These are phyloP conservation scores for Citrus glauca DNA, from an alignment of 345 rosid species.

Conservation along the genomic window DNA sequence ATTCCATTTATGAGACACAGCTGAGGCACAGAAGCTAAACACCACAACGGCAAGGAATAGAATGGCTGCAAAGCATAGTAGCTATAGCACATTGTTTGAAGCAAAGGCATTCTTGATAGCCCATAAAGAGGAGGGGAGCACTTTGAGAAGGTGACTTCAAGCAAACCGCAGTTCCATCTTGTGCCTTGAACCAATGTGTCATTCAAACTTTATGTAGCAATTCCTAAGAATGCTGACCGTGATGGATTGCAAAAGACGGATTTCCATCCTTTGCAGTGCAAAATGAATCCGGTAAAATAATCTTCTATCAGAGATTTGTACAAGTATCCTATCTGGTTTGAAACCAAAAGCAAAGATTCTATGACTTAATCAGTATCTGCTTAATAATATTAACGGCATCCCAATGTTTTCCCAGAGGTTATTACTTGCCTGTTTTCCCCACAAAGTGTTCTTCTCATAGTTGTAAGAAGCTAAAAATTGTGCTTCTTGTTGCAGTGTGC, in stretches of 20 bases:
- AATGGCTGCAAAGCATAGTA: constrained; percentile 15
- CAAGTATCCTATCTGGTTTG: constrained; percentile 25
- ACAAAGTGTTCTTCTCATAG: constrained; percentile 11
- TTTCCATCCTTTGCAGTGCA: constrained; percentile 29
- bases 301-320: constrained; percentile 27
- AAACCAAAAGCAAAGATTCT: not conserved
- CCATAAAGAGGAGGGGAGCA: constrained; percentile 27
- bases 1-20: constrained; percentile 25
- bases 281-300: constrained; percentile 22
- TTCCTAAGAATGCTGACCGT: constrained; percentile 25
- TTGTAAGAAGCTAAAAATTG: constrained; percentile 1
- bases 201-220: constrained; percentile 19
- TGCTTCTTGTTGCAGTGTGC: constrained; percentile 5
- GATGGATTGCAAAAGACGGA: constrained; percentile 23
- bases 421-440: constrained; percentile 18
- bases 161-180: constrained; percentile 28
- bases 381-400: not conserved
- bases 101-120: too few species aligned
- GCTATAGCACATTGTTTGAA: too few species aligned
- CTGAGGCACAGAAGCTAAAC: constrained; percentile 28
- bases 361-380: not conserved
- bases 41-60: constrained; percentile 23
- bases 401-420: not conserved
- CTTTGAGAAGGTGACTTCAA: constrained; percentile 23
- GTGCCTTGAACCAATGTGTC: constrained; percentile 24